Conservation (phyloP, 371 early-diverging fungal genomes). For the Mortierella sp. region DNA sequence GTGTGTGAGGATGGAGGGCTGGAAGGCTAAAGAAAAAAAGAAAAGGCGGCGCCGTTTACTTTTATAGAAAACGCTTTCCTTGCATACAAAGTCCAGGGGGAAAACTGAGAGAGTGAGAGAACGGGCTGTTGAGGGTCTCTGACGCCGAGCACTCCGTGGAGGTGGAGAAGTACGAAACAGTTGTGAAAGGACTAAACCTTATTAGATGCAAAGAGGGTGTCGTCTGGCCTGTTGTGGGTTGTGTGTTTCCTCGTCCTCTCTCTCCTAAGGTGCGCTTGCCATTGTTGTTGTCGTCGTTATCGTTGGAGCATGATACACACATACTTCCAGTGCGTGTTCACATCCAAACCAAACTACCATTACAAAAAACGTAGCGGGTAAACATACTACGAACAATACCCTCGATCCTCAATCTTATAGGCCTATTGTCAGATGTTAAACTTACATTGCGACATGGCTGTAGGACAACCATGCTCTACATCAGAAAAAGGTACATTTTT, state of each 20-base stretch:
- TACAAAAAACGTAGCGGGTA: no score
- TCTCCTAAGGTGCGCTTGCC: not conserved
- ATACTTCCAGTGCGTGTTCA: not conserved
- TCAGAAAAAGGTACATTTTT: not conserved
- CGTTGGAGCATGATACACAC: not conserved
- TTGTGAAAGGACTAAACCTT: no score
- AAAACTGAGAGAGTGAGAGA: not conserved
- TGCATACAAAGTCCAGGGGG: no score
- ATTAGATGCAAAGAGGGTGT: not conserved
- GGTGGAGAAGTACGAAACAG: not conserved
- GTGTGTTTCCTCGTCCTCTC: not conserved
- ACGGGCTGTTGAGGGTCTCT: not conserved
- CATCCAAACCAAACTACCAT: not conserved
- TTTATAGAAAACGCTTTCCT: no score
- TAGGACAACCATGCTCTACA: not conserved
- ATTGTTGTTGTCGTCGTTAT: not conserved
- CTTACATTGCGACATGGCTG: not conserved
- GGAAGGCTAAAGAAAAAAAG: slow-evolving; percentile 4
- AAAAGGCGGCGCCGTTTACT: not conserved
- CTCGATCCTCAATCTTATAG: not conserved
- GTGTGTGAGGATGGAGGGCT: slow-evolving; percentile 6
- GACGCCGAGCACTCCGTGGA: no score
- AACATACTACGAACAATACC: not conserved
- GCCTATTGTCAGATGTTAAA: not conserved
- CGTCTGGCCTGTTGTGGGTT: not conserved